These are phyloP conservation scores for Kalaharituber pfeilii DNA, from an alignment of 2,329 filamentous ascomycete genomes.

Conservation along the genomic window DNA sequence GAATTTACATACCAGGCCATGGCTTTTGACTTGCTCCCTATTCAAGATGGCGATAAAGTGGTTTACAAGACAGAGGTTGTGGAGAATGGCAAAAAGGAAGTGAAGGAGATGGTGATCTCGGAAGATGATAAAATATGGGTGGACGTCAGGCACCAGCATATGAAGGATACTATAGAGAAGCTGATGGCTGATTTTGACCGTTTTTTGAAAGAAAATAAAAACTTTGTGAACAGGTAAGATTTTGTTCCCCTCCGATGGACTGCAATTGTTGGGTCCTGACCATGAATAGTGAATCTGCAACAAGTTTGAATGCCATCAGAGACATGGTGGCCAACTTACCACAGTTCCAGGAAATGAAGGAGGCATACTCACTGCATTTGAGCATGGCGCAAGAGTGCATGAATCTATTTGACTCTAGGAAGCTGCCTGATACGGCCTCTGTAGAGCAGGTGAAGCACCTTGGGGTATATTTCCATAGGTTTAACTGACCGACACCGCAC, in stretches of 20 bases:
- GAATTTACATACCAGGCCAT: conserved; percentile 98
- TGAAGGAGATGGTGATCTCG: conserved; percentile 77
- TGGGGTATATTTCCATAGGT: neutral
- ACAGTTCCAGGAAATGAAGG: conserved; percentile 90
- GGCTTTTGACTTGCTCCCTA: conserved; percentile 80
- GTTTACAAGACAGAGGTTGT: conserved; percentile 38
- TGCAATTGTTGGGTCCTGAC: no score
- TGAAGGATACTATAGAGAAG: conserved; percentile 94
- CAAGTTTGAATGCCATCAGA: conserved; percentile 76
- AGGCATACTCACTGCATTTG: conserved; percentile 82
- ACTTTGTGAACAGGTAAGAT: conserved; percentile 56
- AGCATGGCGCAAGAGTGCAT: conserved; percentile 97
- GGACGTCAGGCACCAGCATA: conserved; percentile 82
- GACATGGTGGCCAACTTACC: conserved; percentile 92
- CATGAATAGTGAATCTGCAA: conserved; percentile 42
- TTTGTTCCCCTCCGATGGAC: neutral
- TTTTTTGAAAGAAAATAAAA: conserved; percentile 78
- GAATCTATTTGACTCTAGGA: conserved; percentile 73
- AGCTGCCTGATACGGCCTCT: conserved; percentile 70
- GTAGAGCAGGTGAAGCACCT: conserved; percentile 50
- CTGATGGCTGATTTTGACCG: conserved; percentile 82
- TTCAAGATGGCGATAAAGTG: conserved; percentile 75
- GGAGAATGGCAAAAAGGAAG: conserved; percentile 42
- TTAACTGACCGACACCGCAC: conserved; percentile 4
- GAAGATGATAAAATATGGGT: conserved; percentile 94